A percentile compares a stretch with the other conserved stretches of the same genome.
These are phyloP conservation scores for Extremus antarcticus DNA, from an alignment of 495 filamentous ascomycete species.

Conservation along the genomic window DNA sequence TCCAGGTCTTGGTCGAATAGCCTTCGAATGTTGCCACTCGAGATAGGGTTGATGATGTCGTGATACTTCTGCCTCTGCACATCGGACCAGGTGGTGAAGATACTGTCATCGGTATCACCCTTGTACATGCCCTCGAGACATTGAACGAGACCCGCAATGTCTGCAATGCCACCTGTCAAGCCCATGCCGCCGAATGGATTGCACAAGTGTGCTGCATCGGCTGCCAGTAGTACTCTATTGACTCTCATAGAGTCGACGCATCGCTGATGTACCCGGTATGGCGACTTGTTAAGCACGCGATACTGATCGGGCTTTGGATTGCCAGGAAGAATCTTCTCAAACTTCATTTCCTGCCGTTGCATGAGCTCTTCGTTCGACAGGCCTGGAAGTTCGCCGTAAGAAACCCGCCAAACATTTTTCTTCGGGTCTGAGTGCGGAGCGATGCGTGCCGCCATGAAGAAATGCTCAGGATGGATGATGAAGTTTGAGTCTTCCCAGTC, in stretches of 20 bases:
- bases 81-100: conserved; percentile 13
- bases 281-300: conserved; percentile 5
- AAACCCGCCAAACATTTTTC: conserved; percentile 13
- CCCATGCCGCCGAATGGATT: conserved; percentile 14
- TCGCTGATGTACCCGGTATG: conserved; percentile 14
- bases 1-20: conserved; percentile 4
- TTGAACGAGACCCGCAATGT: conserved; percentile 3
- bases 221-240: conserved; percentile 13
- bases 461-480: conserved; percentile 20
- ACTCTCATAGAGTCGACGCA: conserved; percentile 11
- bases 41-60: conserved; percentile 14
- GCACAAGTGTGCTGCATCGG: conserved; percentile 16
- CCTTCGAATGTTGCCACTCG: conserved; percentile 3
- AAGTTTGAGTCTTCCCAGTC: conserved; percentile 14
- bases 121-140: conserved; percentile 9
- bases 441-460: conserved; percentile 15
- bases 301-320: conserved; percentile 15
- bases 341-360: conserved; percentile 7
- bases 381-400: conserved; percentile 12
- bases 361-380: conserved; percentile 13
- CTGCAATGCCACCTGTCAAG: conserved; percentile 4
- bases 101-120: conserved; percentile 3
- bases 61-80: conserved; percentile 15
- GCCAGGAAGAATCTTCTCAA: conserved; percentile 17
- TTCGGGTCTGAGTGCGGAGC: conserved; percentile 2